Conservation (phyloP, 495 filamentous ascomycete species). For the Chaetomidium leptoderma region DNA sequence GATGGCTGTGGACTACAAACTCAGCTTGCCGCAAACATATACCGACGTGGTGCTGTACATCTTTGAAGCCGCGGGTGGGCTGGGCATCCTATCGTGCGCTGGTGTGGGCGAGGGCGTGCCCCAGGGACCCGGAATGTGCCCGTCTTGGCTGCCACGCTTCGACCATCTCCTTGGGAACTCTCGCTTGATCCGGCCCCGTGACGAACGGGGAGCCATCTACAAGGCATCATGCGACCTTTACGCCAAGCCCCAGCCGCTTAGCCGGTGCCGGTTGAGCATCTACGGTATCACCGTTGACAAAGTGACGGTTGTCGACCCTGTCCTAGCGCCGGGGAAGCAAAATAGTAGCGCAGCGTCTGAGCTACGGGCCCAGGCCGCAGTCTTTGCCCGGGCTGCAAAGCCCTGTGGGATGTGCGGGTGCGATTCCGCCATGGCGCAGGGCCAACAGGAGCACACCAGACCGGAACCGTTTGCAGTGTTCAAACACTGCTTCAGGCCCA, state of each 20-base stretch:
- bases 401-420: neutral
- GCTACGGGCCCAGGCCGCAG: neutral
- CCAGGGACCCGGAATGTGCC: neutral
- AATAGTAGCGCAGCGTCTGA: too few species aligned
- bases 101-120: too few species aligned
- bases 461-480: neutral
- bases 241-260: neutral
- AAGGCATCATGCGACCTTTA: neutral
- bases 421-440: neutral
- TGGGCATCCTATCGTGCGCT: neutral
- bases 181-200: neutral
- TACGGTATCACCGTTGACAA: neutral
- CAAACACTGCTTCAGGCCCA: neutral
- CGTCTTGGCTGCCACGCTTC: neutral
- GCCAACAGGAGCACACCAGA: neutral
- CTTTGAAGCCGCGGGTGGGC: neutral
- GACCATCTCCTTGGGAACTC: neutral
- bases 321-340: too few species aligned
- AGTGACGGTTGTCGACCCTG: neutral
- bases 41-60: neutral
- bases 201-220: neutral
- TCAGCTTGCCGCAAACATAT: neutral
- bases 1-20: neutral
- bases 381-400: neutral
- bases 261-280: neutral